phyloP scores from a whole-genome alignment of 1,284 basidiomycete genomes.

The Malassezia obtusa region DNA sequence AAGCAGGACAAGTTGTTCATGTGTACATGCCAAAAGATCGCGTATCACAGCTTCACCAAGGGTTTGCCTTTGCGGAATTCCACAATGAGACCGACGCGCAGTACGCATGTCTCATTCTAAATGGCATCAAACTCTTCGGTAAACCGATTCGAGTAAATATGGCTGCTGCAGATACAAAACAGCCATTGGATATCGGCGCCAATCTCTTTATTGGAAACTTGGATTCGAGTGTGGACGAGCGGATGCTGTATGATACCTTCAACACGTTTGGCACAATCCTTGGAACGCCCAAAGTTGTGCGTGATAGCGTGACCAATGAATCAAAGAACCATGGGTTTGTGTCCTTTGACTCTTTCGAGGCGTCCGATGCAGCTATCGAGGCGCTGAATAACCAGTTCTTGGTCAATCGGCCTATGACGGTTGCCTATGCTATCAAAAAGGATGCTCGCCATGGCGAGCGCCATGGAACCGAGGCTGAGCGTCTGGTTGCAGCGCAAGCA shows the following conservation, averaged over 20 bases:
- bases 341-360: slow-evolving; percentile 91
- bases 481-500: slow-evolving; percentile 85
- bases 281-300: slow-evolving; percentile 86
- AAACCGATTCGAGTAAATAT: slow-evolving; percentile 98
- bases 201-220: slow-evolving; percentile 93
- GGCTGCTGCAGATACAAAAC: slow-evolving; percentile 72
- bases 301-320: slow-evolving; percentile 69
- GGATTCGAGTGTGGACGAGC: slow-evolving; percentile 86
- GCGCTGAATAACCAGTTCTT: slow-evolving; percentile 94
- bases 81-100: slow-evolving; percentile 94
- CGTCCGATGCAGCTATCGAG: slow-evolving; percentile 89
- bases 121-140: slow-evolving; percentile 97
- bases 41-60: slow-evolving; percentile 93
- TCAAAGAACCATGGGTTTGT: slow-evolving; percentile 97
- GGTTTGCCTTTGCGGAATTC: slow-evolving; percentile 98
- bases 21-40: slow-evolving; percentile 85
- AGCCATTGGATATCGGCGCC: slow-evolving; percentile 92
- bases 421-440: slow-evolving; percentile 97
- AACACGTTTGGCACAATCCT: slow-evolving; percentile 85
- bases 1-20: slow-evolving; percentile 90
- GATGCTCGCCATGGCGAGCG: slow-evolving; percentile 93
- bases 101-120: slow-evolving; percentile 99
- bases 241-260: slow-evolving; percentile 86
- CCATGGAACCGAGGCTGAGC: slow-evolving; percentile 88
- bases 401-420: slow-evolving; percentile 92